Base-by-base conservation (phyloP, 2,329 filamentous ascomycete species). In the Harringtonia aguacate region DNA sequence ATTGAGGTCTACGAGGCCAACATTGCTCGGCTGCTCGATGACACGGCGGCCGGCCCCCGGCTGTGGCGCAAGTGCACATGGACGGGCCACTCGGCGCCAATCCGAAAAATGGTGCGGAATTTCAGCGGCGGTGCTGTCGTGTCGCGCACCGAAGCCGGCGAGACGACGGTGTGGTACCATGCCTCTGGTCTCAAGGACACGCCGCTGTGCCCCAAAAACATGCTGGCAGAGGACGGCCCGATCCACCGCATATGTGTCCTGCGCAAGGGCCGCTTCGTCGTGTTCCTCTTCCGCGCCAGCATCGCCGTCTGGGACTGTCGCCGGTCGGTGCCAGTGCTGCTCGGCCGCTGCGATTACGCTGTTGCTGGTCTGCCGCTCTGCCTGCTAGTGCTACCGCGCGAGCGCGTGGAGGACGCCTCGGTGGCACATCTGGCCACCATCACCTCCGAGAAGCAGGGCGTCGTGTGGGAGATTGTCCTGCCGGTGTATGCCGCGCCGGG, bases 51-150 rank as follows among this genome's bases (percentile, higher is more conserved):
- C 36, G 69, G 73, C 36, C 66, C 65, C 35, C 78, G 85, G 1
- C 63, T 94, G 15, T 63, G 67, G 18, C 69, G 77, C 14, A 77
- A 75, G 49, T 74, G 78, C 3, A 73, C 80, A 2, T 94, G 88
- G 86, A 86, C 86, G 2, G 89, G 90, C 1, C 89, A 95, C 64
- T 84, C 83, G 15, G 75, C 75, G 15, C 72, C 86, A 0, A 79
- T 95, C 49, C 82, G 84, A 55, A 94, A 94, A 58, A 85, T 95
- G 47, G 82, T 94, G 37, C 81, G 88, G 48, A 94, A 89, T 55
- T 84, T 84, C 36, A 85, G 81, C 54, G 89, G 88, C 9, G 74
- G 79, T 50, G 83, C 86, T 5, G 69, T 95, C 36, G 79, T 94
- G 28, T 94, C 89, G 8, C 75, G 86, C 41, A 94, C 89, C 0